Percentiles rank a stretch among this genome's conserved stretches.
phyloP scores from a whole-genome alignment of 2,329 filamentous ascomycete species.

The Neonectria hederae region DNA sequence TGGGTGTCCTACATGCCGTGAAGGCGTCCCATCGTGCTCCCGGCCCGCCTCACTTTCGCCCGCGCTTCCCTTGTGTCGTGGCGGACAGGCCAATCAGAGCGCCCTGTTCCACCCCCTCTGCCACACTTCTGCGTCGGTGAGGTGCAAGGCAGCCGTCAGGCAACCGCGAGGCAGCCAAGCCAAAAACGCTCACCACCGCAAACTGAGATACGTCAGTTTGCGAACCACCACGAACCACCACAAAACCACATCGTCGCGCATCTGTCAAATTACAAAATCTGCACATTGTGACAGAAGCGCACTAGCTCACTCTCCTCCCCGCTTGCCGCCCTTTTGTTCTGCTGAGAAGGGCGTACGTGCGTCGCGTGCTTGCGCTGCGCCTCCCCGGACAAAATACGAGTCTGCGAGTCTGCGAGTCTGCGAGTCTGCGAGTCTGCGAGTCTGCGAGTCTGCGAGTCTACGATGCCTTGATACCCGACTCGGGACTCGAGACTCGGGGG shows the following conservation, averaged over 20 bases:
- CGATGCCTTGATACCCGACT: neutral
- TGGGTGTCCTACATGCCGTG: conserved; percentile 5
- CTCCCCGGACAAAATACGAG: neutral
- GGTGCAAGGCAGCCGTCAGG: conserved; percentile 23
- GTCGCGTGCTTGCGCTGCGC: neutral
- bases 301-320: neutral
- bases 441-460: neutral
- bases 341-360: neutral
- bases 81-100: conserved; percentile 13
- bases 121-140: neutral
- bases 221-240: conserved; percentile 16
- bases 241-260: neutral
- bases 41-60: conserved; percentile 24
- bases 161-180: conserved; percentile 25
- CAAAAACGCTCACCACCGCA: conserved; percentile 14
- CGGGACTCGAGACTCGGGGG: neutral
- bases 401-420: neutral
- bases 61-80: neutral
- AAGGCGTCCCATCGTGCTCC: conserved; percentile 4
- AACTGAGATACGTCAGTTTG: neutral
- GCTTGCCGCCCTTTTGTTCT: neutral
- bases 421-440: neutral
- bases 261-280: neutral
- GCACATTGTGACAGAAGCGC: neutral
- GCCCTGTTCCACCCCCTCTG: neutral